phyloP scores from a whole-genome alignment of 2,329 filamentous ascomycete genomes.

The Ophiostoma ulmi region DNA sequence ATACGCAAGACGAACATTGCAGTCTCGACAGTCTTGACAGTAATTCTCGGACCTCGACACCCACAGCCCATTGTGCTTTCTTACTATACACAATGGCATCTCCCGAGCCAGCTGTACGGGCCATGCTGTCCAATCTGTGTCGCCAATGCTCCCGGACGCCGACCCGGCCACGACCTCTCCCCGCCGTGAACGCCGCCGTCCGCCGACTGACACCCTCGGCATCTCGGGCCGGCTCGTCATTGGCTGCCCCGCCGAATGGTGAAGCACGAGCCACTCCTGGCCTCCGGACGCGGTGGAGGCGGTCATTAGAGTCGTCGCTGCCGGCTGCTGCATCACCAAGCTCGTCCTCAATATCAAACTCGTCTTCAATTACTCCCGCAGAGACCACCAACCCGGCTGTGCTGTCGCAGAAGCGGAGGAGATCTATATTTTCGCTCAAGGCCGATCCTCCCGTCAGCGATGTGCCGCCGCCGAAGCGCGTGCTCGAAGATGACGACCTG shows the following conservation, averaged over 20 bases:
- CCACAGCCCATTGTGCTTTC: background rate
- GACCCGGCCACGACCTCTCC: slow-evolving; percentile 18
- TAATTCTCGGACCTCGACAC: background rate
- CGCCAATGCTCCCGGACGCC: slow-evolving; percentile 28
- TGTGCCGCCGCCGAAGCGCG: slow-evolving; percentile 21
- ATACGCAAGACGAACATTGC: background rate
- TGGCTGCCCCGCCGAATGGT: slow-evolving; percentile 5
- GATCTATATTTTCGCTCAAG: slow-evolving; percentile 22
- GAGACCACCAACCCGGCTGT: background rate
- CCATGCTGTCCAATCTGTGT: slow-evolving; percentile 29
- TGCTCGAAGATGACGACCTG: slow-evolving; percentile 69
- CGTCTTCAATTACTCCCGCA: background rate
- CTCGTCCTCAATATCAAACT: background rate
- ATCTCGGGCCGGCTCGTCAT: slow-evolving; percentile 12
- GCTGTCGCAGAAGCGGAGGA: slow-evolving; percentile 17
- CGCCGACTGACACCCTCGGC: slow-evolving; percentile 10
- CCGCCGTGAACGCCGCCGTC: slow-evolving; percentile 15
- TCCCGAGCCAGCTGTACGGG: slow-evolving; percentile 29
- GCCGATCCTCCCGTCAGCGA: slow-evolving; percentile 11
- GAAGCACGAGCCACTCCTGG: slow-evolving; percentile 9
- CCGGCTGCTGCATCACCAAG: background rate
- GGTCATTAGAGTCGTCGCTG: background rate
- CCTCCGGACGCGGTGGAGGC: slow-evolving; percentile 9
- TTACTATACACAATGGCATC: slow-evolving; percentile 22
- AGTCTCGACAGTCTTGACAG: slow-evolving; percentile 7